Conservation (phyloP, 2,329 filamentous ascomycete genomes). For the Cytospora mali region DNA sequence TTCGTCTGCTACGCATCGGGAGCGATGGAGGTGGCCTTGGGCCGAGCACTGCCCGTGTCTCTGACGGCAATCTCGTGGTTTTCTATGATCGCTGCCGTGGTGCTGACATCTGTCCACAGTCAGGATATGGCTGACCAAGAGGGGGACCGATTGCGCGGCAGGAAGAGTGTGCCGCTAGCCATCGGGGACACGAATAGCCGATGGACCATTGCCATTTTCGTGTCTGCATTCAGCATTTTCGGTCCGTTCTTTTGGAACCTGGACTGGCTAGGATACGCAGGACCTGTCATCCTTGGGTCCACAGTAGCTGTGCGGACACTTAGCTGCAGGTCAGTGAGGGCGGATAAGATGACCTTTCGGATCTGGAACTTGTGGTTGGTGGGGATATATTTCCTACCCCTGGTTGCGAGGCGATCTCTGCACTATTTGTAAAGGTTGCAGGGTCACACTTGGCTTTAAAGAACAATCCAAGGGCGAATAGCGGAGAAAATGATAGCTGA, state of each 20-base stretch:
- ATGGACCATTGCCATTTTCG: not conserved
- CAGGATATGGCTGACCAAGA: constrained; percentile 34
- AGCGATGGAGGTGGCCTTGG: constrained; percentile 35
- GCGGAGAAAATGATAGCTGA: no score
- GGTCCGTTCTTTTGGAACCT: not conserved
- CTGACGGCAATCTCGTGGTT: constrained; percentile 24
- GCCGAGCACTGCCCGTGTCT: not conserved
- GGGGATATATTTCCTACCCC: not conserved
- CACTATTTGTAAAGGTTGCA: no score
- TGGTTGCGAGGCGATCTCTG: no score
- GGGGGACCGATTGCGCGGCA: constrained; percentile 30
- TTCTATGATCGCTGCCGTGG: constrained; percentile 23
- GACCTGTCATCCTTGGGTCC: not conserved
- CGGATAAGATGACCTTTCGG: constrained; percentile 32
- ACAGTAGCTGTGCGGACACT: constrained; percentile 27
- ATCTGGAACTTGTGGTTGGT: constrained; percentile 35
- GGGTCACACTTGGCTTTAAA: no score
- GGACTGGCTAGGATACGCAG: not conserved
- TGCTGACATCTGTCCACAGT: constrained; percentile 32
- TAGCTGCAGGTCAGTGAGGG: constrained; percentile 20
- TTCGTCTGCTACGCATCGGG: constrained; percentile 37
- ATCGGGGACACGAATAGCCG: not conserved
- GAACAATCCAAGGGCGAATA: no score
- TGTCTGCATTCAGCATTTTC: not conserved
- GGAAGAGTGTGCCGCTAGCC: constrained; percentile 31